phyloP scores from a whole-genome alignment of 371 early-diverging fungal genomes.

The Nematocida displodere region DNA sequence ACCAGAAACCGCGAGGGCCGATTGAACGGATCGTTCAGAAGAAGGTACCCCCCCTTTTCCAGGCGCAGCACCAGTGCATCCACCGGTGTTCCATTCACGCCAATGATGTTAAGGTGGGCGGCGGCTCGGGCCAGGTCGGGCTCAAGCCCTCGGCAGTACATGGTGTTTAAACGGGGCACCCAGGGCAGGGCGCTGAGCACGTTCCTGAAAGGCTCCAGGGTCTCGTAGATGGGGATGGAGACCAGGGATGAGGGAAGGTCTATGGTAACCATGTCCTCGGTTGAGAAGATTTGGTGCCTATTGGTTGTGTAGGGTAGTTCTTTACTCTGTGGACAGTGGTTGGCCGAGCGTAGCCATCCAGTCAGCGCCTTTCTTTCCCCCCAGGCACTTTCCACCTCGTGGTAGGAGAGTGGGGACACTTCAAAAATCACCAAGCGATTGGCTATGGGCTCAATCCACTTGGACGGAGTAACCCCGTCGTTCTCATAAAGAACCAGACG shows the following conservation, averaged over 20 bases:
- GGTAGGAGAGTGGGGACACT: constrained; percentile 62
- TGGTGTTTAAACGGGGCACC: constrained; percentile 27
- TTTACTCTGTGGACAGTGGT: constrained; percentile 9
- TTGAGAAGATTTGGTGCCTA: constrained; percentile 5
- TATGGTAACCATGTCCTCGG: not conserved
- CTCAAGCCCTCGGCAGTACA: constrained; percentile 7
- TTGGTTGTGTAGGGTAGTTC: not conserved
- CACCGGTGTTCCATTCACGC: not conserved
- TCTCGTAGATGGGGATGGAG: not conserved
- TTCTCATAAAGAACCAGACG: constrained; percentile 60
- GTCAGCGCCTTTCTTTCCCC: constrained; percentile 62
- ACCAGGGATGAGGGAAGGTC: not conserved
- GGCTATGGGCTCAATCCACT: constrained; percentile 52
- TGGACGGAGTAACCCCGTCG: constrained; percentile 47
- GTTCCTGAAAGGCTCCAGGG: not conserved
- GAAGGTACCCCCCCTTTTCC: constrained; percentile 1
- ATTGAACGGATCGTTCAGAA: constrained; percentile 50
- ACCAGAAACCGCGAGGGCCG: not conserved
- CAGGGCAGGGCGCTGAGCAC: not conserved
- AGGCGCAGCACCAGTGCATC: constrained; percentile 8
- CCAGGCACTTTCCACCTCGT: constrained; percentile 59
- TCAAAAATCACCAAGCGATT: constrained; percentile 65
- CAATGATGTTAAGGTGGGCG: not conserved
- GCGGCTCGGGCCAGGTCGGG: not conserved
- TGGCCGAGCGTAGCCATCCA: constrained; percentile 61